A percentile compares a stretch with the other conserved stretches of the same genome.
Evolutionary conservation across 75 land plant genomes (phyloP).

Genomic region (Cupressus sempervirens): DNA sequence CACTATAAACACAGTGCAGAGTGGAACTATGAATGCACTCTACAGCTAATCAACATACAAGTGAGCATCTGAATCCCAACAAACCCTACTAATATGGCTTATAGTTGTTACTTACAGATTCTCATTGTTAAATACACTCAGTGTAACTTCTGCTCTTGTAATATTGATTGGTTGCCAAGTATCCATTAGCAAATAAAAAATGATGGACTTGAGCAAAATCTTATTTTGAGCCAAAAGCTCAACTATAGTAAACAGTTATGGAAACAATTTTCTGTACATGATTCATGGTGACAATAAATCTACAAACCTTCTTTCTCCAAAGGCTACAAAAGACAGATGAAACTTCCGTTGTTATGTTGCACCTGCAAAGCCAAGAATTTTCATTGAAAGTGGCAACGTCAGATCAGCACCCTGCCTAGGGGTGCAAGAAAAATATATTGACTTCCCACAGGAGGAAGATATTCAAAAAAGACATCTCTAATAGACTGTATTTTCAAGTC

Average conservation of each 20-base stretch:
- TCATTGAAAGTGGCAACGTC: not conserved
- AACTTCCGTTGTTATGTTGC: not conserved
- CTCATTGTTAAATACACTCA: not conserved
- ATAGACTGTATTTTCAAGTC: not conserved
- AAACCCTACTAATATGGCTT: not conserved
- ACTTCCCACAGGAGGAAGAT: not conserved
- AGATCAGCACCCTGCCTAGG: not conserved
- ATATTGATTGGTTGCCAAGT: constrained; percentile 1
- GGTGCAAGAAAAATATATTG: not conserved
- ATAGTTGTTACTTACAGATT: constrained; percentile 2
- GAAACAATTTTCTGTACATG: constrained; percentile 14
- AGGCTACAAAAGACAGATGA: constrained; percentile 11
- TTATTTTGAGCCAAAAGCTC: constrained; percentile 10
- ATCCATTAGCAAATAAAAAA: constrained; percentile 3
- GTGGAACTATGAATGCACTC: not conserved
- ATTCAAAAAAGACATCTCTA: constrained; percentile 6
- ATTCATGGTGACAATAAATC: constrained; percentile 15
- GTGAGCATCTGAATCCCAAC: not conserved
- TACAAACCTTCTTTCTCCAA: constrained; percentile 9
- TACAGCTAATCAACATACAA: not conserved
- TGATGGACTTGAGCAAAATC: constrained; percentile 2
- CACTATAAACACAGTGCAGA: not conserved
- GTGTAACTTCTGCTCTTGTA: not conserved
- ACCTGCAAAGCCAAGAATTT: not conserved
- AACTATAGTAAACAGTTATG: not conserved